phyloP scores from a whole-genome alignment of 192 early-diverging fungal genomes.

The Entomortierella lignicola region DNA sequence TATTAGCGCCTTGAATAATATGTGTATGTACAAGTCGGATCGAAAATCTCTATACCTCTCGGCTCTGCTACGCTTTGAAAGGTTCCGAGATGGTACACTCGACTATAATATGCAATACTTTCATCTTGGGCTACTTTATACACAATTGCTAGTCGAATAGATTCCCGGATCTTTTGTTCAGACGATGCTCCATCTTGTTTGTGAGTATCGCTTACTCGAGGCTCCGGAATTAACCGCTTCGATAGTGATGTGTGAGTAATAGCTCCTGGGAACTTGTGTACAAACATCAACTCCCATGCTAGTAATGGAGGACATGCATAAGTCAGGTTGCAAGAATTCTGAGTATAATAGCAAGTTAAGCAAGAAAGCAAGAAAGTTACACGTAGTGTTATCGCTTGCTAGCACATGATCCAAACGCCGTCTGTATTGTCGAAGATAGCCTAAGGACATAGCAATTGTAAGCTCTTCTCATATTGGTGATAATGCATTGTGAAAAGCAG shows the following conservation, averaged over 20 bases:
- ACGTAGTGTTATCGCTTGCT: slow-evolving; percentile 9
- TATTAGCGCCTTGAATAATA: too few species aligned
- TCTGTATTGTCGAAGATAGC: slow-evolving; percentile 36
- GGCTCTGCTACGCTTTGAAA: slow-evolving; percentile 16
- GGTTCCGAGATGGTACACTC: slow-evolving; percentile 39
- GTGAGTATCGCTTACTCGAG: neutral
- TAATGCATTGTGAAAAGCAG: neutral
- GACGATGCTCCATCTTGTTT: neutral
- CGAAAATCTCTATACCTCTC: too few species aligned
- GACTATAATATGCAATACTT: slow-evolving; percentile 26
- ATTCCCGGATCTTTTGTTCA: neutral
- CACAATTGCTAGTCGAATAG: slow-evolving; percentile 28
- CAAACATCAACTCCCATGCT: slow-evolving; percentile 52
- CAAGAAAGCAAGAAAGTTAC: slow-evolving; percentile 20
- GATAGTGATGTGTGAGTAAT: slow-evolving; percentile 43
- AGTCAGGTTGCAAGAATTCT: neutral
- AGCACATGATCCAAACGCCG: slow-evolving; percentile 16
- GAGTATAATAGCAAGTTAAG: too few species aligned
- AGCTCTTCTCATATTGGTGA: neutral
- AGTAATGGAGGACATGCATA: too few species aligned
- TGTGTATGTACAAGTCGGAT: too few species aligned
- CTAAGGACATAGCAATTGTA: neutral
- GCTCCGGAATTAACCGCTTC: slow-evolving; percentile 12
- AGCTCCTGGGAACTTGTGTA: slow-evolving; percentile 33
- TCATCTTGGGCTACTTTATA: slow-evolving; percentile 40